Base-by-base conservation (phyloP, 1,139 yeast species). In the Diutina neorugosa region DNA sequence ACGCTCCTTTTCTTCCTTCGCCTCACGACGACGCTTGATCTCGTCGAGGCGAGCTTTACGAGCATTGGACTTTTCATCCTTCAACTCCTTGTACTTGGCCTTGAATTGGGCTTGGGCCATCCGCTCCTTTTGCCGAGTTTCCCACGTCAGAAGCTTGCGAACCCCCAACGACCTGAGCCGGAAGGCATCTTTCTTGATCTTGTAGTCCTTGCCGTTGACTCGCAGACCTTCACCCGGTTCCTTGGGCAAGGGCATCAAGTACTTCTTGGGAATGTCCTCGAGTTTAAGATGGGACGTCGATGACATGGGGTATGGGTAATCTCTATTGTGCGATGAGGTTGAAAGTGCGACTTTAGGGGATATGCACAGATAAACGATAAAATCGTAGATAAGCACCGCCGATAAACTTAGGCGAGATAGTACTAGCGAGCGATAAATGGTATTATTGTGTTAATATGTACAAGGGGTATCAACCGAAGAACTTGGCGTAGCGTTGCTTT, bases 1-100 rank as follows among this genome's bases (percentile, higher is more conserved):
- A 62, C 93, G 76, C 63, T 84, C 91, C 68, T 78, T 80, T 63
- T 86, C 93, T 56, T 75, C 90, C 69, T 82, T 82, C 63, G 79
- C 78, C 59, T 81, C 85, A 65, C 82, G 76, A 69, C 84, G 80
- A 61, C 81, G 82, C 67, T 80, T 83, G 54, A 82, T 65, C 51
- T 75, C 79, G 43, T 77, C 76, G 43, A 83, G 67, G 59, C 77
- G 76, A 41, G 69, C 70, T 53, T 74, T 70, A 59, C 77, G 80
- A 53, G 69, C 77, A 21, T 72, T 71, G 53, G 76, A 80, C 63
- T 86, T 84, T 58, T 84, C 91, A 44, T 80, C 80, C 60, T 80
- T 79, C 60, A 81, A 68, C 47, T 72, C 78, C 61, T 81, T 77
- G 61, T 87, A 59, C 56, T 78, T 77, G 55, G 76, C 77, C 59